Base-by-base conservation (phyloP, 345 rosid genomes). In the Syzygium aqueum region DNA sequence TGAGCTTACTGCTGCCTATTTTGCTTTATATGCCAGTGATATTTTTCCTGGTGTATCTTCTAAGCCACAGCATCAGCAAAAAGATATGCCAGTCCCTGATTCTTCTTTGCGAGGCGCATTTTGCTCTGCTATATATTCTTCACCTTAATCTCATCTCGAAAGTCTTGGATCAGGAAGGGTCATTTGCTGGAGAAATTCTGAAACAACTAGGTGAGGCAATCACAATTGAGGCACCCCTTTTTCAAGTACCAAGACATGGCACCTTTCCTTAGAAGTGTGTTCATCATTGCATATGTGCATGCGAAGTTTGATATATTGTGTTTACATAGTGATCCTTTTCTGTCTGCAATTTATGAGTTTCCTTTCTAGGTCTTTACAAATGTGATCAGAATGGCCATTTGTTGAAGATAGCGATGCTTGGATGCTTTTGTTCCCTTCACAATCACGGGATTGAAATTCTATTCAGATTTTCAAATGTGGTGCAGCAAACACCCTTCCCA, bases 371-470 rank as follows among this genome's bases (percentile, higher is more conserved):
- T 87, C 91, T 92, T 21, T 85, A 86, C 65, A 77, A 86, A 65
- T 87, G 85, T 53, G 89, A 88, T 85, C 88, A 83, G 87, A 85
- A 87, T 85, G 88, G 88, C 59, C 92, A 91, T 89, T 90, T 89
- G 86, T 82, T 88, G 88, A 89, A 89, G 89, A 90, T 89, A 89
- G 88, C 87, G 49, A 57, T 87, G 59, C 92, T 92, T 89, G 92
- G 89, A 61, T 92, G 94, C 88, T 84, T 86, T 83, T 92, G 92
- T 84, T 88, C 92, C 59, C 87, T 91, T 84, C 92, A 91, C 54
- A 91, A 89, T 86, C 92, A 92, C n/a, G 94, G 94, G 16, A 90
- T 91, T 78, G 88, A 90, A 73, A 77, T 91, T 88, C 89, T 92
- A 28, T 92, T 87, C 85, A 90, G 92, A 56, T 92, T 91, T 89